Evolutionary conservation across 2,329 filamentous ascomycete species (phyloP), one percentile per base, ranked within the genome.

Genomic region (Alternaria hordeiaustralica): DNA sequence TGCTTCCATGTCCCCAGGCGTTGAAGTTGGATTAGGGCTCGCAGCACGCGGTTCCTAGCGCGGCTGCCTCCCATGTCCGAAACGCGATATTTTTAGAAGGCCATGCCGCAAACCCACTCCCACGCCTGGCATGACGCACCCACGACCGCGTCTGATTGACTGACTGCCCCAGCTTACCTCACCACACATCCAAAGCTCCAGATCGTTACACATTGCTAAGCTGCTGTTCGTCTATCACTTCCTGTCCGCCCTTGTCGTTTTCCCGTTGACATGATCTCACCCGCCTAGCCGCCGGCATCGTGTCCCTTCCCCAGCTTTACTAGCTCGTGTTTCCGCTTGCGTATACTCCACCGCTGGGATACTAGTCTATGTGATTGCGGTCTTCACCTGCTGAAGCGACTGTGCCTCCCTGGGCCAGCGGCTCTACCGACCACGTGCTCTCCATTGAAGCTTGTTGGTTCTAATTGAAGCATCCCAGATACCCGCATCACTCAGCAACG

Each of bases 221-320:
- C 68, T 65, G 33, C 47, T 44, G 25, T 25, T 61, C 55, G 51
- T 60, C 58, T 62, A 54, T 33, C 61, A 49, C 30, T 56, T 59
- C 50, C 50, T 28, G 11, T 46, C 44, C 25, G 30, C 6, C 20
- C 6, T 58, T 20, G 11, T 56, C 26, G 18, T 44, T 33, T 61
- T 53, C 49, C 57, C 56, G 49, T 60, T 67, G 59, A 65, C 62
- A 65, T 58, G 63, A 71, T 74, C 75, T 76, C 58, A 76, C 75
- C 69, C 69, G 69, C 70, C 61, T 76, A 77, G 57, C 73, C 75
- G 75, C 75, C 71, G 66, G 64, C 61, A 43, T 66, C 65, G 65
- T 68, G 69, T 67, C 58, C 50, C 58, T 46, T 30, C 25, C 33
- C 25, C 12, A 53, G 36, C 57, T 60, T 44, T 47, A 50, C 30